Base-by-base conservation (phyloP, 352 stramenopile species). In the Globisporangium iwayamae region DNA sequence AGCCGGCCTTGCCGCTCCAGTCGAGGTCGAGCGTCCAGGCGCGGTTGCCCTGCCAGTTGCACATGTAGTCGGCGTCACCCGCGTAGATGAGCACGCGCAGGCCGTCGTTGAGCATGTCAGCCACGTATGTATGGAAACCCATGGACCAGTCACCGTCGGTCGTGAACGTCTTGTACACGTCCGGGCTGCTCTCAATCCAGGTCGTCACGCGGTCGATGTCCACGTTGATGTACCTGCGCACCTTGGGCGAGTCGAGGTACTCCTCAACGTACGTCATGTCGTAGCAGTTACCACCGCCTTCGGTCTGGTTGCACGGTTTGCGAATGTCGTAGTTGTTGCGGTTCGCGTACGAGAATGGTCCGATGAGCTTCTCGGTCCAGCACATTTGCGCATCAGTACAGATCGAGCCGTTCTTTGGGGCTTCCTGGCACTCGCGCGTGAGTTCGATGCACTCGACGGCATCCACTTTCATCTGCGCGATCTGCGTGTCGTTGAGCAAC, bases 61-160 rank as follows among this genome's bases (percentile, higher is more conserved):
- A 98, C 70, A 98, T 97, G 64, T 97, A 96, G 66, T 98, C 96
- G 16, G 91, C 78, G 73, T 99, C 96, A 51, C 96, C 96, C 18
- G 93, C 91, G 78, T 98, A 99, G 63, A 99, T 94, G 20, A 98
- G 77, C 7, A 97, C 91, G 7, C 73, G 78, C 13, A 89, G 62
- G 14, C 60, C 69, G 34, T 76, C 79, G 47, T 87, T 56, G 25
- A 98, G 74, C 69, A 99, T 68, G 46, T 96, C 82, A 0, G 80
- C 78, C 28, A 98, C 69, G 30, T 30, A 25, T 16, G 51, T 57
- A 32, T 57, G 28, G 25, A 20, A 41, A 1, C 9, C 22, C 14
- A 25, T 16, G 32, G n/a, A 56, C 7, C n/a, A 43, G 30, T 56
- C 51, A 25, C 51, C 51, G 51, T 56, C 22, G 5, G 36, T 50